Base-by-base conservation (phyloP, 1,284 basidiomycete genomes). In the Earliella scabrosa region DNA sequence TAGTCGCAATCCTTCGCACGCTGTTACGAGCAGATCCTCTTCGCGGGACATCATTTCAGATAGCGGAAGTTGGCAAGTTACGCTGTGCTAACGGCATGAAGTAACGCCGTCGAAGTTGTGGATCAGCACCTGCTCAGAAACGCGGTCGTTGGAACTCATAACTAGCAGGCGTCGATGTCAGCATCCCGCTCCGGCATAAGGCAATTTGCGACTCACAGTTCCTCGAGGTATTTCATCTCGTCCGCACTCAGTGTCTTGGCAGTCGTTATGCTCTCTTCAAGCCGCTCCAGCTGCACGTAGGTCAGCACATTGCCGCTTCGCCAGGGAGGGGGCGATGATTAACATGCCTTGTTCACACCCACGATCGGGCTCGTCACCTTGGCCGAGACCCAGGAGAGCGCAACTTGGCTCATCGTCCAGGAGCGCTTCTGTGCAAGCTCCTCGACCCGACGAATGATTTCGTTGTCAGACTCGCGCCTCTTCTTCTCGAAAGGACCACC, bases 351-450 rank as follows among this genome's bases (percentile, higher is more conserved):
- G 56, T 64, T 71, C 11, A 58, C 53, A 7, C 76, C 75, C 4
- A 79, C 71, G 51, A 80, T 79, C 0, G 78, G 77, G 39, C 73
- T 78, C 2, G 68, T 44, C 0, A 77, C 67, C 59, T 77, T 80
- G 23, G 61, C 47, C 1, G 52, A 48, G 1, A 69, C 58, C 78
- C 80, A 80, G 0, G 73, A 68, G 6, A 79, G 60, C 1, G 77
- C 76, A 20, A 81, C 69, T 58, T 79, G 75, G 18, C 62, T 64
- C 79, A 79, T 81, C 46, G 64, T 71, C 56, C 71, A 70, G 0
- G 64, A 64, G 32, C 70, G 72, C 61, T 77, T 75, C 23, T 66
- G 60, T 0, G 78, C 69, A 0, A 79, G 45, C 45, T 77, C 75
- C 46, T 76, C 68, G n/a, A 81, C 75, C 10, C 78, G 75, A 9